Percentiles rank a stretch among this genome's conserved stretches.
These are phyloP conservation scores for Hansenula lynferdii DNA, from an alignment of 1,139 yeast genomes.

Conservation along the genomic window DNA sequence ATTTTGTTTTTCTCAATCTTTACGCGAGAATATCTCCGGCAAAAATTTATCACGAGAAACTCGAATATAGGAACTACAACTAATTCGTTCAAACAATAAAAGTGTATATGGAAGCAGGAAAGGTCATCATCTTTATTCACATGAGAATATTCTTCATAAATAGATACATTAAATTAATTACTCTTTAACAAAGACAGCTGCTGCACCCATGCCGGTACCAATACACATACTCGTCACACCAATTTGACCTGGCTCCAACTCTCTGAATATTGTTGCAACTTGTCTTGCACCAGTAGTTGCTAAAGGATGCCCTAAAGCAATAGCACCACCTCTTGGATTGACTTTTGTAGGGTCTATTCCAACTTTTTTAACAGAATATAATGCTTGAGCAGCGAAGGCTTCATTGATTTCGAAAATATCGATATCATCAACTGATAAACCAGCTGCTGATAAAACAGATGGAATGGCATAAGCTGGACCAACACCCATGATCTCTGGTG, in stretches of 20 bases:
- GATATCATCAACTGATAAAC: slow-evolving; percentile 60
- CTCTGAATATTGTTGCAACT: slow-evolving; percentile 80
- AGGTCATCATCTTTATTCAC: no score
- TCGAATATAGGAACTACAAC: no score
- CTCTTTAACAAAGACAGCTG: slow-evolving; percentile 77
- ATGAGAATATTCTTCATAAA: no score
- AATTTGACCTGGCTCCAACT: slow-evolving; percentile 72
- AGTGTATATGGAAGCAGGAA: no score
- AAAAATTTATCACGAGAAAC: no score
- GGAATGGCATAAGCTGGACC: slow-evolving; percentile 97
- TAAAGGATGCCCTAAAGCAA: slow-evolving; percentile 93
- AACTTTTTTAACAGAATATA: slow-evolving; percentile 64
- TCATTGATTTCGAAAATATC: slow-evolving; percentile 85
- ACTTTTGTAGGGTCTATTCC: slow-evolving; percentile 69
- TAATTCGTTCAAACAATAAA: no score
- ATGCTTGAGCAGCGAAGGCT: slow-evolving; percentile 94
- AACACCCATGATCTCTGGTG: slow-evolving; percentile 96
- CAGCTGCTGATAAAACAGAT: slow-evolving; percentile 60
- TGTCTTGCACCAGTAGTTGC: slow-evolving; percentile 98
- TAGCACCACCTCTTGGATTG: slow-evolving; percentile 94
- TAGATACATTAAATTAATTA: slow-evolving; percentile 4
- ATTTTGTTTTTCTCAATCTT: no score
- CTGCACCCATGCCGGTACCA: slow-evolving; percentile 99
- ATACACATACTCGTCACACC: slow-evolving; percentile 96
- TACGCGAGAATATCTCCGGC: no score